Conservation (phyloP, 305 asterid species). For the Plantago lanceolata region DNA sequence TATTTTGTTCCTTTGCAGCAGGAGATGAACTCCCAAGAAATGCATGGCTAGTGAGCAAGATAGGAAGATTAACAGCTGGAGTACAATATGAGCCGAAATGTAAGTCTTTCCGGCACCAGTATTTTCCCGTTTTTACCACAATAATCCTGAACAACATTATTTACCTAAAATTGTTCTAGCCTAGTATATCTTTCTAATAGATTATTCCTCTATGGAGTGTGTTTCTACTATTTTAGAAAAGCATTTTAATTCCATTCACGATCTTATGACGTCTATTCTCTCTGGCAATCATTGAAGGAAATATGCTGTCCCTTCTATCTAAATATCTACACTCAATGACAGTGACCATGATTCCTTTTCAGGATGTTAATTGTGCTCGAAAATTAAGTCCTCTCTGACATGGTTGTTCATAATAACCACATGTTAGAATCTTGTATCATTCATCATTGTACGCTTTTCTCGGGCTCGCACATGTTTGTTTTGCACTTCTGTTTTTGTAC, state of each 20-base stretch:
- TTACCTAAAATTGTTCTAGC: not conserved
- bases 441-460: too few relatives aligned
- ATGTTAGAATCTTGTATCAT: too few relatives aligned
- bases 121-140: constrained; percentile 11
- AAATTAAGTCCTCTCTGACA: too few relatives aligned
- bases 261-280: not conserved
- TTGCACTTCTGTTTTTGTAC: too few relatives aligned
- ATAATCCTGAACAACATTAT: not conserved
- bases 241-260: not conserved
- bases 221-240: not conserved
- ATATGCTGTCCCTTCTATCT: not conserved
- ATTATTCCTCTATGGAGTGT: not conserved
- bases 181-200: not conserved
- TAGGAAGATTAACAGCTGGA: constrained; percentile 85
- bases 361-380: too few relatives aligned
- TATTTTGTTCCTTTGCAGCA: constrained; percentile 31
- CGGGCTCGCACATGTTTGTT: too few relatives aligned
- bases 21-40: constrained; percentile 65
- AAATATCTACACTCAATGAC: not conserved
- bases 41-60: constrained; percentile 88
- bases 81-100: constrained; percentile 82
- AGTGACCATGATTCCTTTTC: too few relatives aligned
- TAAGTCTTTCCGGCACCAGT: constrained; percentile 30
- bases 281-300: not conserved
- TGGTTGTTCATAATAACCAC: too few relatives aligned